Base-by-base conservation (phyloP, 352 stramenopile species). In the Paralagenidium karlingii region DNA sequence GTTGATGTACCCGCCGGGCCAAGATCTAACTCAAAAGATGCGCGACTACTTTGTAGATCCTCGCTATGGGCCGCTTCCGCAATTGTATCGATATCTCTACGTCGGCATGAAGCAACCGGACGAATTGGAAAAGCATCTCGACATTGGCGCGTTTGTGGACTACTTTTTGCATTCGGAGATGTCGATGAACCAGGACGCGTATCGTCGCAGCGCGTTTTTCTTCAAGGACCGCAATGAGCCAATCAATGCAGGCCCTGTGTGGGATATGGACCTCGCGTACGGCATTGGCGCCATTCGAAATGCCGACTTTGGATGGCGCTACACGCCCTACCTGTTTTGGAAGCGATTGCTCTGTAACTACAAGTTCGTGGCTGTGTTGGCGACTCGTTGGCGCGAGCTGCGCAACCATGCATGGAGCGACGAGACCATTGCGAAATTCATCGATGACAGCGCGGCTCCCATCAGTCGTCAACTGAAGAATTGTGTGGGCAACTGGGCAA, bases 141-240 rank as follows among this genome's bases (percentile, higher is more conserved):
- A 87, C 40, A 45, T 87, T 0, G 74, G 74, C 0, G 82, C 68
- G 21, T 84, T 67, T 32, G 74, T 63, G 29, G 74, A 87, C 43
- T 84, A 87, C 38, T 51, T 87, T 30, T 46, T 87, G 42, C 74
- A 87, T 60, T 84, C 74, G 1, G 74, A 87, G 55, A 78, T 82
- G 68, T 84, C 69, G n/a, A 57, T 84, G 33, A 87, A 87, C 44
- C 66, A 82, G 12, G 74, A 87, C 41, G 69, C 74, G 2, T 87
- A 87, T 43, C 59, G 68, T 8, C 68, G 68, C 16, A 84, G 69
- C 45, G 79, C 69, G 25, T 87, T 69, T 49, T 87, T 73, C 57
- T 78, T 81, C 47, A 86, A 86, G 43, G 73, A 86, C 50, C 64
- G 73, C 8, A 50, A 68, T 15, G 63, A 82, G 40, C 55, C 74